A percentile compares a stretch with the other conserved stretches of the same genome.
phyloP scores from a whole-genome alignment of 805 yeast genomes.

The Alloascoidea africana region DNA sequence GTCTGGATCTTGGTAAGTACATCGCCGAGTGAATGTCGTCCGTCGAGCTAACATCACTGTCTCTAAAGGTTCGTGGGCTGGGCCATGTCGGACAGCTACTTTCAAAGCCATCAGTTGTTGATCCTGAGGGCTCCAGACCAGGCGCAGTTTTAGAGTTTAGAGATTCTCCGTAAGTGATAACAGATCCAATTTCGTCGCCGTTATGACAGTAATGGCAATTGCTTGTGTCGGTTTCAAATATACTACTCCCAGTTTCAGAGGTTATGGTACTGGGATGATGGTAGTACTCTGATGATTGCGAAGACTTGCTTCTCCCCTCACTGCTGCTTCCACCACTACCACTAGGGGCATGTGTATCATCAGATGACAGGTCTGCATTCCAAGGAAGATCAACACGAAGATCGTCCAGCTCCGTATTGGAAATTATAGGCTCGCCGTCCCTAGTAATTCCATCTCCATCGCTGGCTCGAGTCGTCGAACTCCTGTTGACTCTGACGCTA shows the following conservation, averaged over 20 bases:
- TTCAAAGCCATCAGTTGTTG: not conserved
- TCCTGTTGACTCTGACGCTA: too few species aligned
- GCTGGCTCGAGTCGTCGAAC: too few species aligned
- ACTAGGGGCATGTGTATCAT: not conserved
- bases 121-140: constrained; percentile 1
- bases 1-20: too few species aligned
- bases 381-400: too few species aligned
- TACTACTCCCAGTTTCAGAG: not conserved
- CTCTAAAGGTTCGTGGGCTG: not conserved
- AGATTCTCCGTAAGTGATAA: too few species aligned
- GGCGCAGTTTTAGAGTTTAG: not conserved
- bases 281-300: not conserved
- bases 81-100: not conserved
- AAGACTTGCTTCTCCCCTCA: not conserved
- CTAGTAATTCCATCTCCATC: too few species aligned
- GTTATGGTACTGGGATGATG: not conserved
- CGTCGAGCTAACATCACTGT: too few species aligned
- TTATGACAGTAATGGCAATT: not conserved
- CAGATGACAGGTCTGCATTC: not conserved
- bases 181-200: not conserved
- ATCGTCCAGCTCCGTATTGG: too few species aligned
- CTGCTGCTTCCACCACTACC: not conserved
- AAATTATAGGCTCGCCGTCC: too few species aligned
- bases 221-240: not conserved
- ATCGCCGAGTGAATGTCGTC: too few species aligned